Base-by-base conservation (phyloP, 805 yeast genomes). In the Ascoidea asiatica region DNA sequence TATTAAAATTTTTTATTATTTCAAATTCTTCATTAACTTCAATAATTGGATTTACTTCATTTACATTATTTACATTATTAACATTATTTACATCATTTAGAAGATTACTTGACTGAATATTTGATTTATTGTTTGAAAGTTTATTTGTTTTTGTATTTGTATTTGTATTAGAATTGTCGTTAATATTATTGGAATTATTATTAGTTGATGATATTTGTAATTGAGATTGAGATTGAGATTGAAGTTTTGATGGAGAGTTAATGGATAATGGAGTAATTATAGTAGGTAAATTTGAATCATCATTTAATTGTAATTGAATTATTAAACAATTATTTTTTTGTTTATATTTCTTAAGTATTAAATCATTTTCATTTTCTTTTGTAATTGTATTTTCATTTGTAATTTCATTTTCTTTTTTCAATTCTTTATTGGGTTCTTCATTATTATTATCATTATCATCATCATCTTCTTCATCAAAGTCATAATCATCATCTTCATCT, bases 251-350 rank as follows among this genome's bases (percentile, higher is more conserved):
- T n/a, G n/a, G n/a, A n/a, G n/a, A n/a, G n/a, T n/a, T n/a, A n/a
- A n/a, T n/a, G n/a, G n/a, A n/a, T n/a, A n/a, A n/a, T n/a, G n/a
- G n/a, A n/a, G n/a, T n/a, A n/a, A n/a, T n/a, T n/a, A n/a, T n/a
- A n/a, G n/a, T n/a, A n/a, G n/a, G n/a, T 2, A 43, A 51, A 1
- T 40, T 58, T 1, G 46, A 52, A 4, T 43, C 43, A 40, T 46
- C 37, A 8, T 42, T 21, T 40, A 42, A 13, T 17, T 8, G 39
- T 19, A n/a, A 13, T 21, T 13, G 11, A 35, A 11, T 15, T 5
- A 21, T 19, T 37, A 22, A 15, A 35, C 46, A 5, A 54, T 54
- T n/a, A 49, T 60, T 36, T 72, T 29, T 29, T 29, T 29, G 35
- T 8, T 29, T 29, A 15, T 29, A 29, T 29, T 29, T 29, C 15